These are phyloP conservation scores for Penicillium sp. DNA, from an alignment of 2,329 filamentous ascomycete genomes.

Conservation along the genomic window DNA sequence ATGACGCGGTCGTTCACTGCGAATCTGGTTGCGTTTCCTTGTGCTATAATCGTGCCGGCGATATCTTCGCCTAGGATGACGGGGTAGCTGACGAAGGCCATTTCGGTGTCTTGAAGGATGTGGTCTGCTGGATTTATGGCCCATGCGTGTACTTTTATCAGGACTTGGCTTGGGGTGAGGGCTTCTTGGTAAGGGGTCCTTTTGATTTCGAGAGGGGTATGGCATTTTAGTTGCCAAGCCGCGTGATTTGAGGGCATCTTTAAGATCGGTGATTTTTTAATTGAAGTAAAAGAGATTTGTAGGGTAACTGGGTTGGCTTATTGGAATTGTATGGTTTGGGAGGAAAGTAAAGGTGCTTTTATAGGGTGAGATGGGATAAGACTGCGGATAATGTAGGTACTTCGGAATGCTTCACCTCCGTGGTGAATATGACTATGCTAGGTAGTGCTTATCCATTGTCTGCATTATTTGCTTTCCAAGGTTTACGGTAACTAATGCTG, in stretches of 20 bases:
- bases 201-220: background rate
- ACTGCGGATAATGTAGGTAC: background rate
- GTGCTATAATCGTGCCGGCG: slow-evolving; percentile 38
- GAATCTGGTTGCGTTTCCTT: slow-evolving; percentile 11
- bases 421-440: background rate
- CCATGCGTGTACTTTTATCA: slow-evolving; percentile 6
- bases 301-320: background rate
- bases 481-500: background rate
- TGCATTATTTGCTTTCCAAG: background rate
- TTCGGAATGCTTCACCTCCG: background rate
- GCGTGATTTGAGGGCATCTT: slow-evolving; percentile 1
- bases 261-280: background rate
- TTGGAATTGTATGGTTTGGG: background rate
- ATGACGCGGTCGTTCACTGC: slow-evolving; percentile 13
- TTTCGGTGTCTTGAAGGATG: slow-evolving; percentile 1
- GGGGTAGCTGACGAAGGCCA: slow-evolving; percentile 29
- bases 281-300: background rate
- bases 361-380: background rate
- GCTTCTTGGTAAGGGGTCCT: slow-evolving; percentile 1
- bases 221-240: slow-evolving; percentile 6
- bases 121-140: slow-evolving; percentile 8
- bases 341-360: background rate
- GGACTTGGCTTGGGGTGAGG: slow-evolving; percentile 1
- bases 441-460: background rate
- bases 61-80: slow-evolving; percentile 46